A percentile compares a stretch with the other conserved stretches of the same genome.
These are phyloP conservation scores for Leptographium galeiforme DNA, from an alignment of 2,329 filamentous ascomycete genomes.

Conservation along the genomic window DNA sequence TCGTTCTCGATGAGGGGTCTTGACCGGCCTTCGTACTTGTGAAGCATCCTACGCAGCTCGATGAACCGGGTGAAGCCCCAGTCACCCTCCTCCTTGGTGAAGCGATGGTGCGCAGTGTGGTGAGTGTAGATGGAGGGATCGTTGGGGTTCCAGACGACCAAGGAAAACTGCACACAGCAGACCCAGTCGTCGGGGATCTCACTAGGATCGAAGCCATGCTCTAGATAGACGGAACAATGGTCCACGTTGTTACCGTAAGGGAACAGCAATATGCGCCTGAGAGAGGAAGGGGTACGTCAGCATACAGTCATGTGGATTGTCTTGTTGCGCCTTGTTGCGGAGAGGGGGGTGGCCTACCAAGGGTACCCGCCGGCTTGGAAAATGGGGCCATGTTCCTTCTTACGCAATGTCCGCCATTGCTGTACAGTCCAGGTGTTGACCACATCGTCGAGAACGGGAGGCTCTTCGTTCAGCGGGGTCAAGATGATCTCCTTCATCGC, in stretches of 20 bases:
- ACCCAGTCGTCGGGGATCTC: conserved; percentile 85
- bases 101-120: conserved; percentile 81
- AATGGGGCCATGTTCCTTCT: conserved; percentile 75
- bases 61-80: conserved; percentile 98
- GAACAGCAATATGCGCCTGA: conserved; percentile 86
- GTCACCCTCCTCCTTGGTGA: conserved; percentile 90
- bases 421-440: conserved; percentile 78
- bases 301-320: neutral
- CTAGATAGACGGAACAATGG: conserved; percentile 86
- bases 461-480: conserved; percentile 57
- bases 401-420: conserved; percentile 61
- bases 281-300: neutral
- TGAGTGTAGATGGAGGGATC: conserved; percentile 77
- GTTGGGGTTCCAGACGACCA: conserved; percentile 89
- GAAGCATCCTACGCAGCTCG: conserved; percentile 76
- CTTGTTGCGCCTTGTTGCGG: too few species aligned
- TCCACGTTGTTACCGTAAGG: conserved; percentile 92
- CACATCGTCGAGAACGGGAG: conserved; percentile 64
- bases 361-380: conserved; percentile 80
- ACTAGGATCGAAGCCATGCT: conserved; percentile 72
- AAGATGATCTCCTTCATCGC: conserved; percentile 75
- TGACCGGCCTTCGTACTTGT: conserved; percentile 49
- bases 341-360: conserved; percentile 46
- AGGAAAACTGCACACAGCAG: conserved; percentile 86
- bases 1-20: conserved; percentile 69